Base-by-base conservation (phyloP, 306 rosid species). In the Prunus mume region DNA sequence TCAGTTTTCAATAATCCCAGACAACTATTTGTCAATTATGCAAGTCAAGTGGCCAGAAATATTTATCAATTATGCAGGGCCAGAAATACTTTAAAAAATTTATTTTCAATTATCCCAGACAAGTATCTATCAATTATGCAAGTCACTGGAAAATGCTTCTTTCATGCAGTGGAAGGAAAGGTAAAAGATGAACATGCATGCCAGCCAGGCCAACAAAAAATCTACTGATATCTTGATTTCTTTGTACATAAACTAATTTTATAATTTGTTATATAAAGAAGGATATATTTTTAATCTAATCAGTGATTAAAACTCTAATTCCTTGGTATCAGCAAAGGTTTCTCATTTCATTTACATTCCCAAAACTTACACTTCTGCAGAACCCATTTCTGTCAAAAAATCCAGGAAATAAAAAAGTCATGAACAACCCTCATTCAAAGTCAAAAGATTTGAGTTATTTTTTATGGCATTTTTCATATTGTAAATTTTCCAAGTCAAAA, bases 311-410 rank as follows among this genome's bases (percentile, higher is more conserved):
- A 58, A 47, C 51, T 58, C 61, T n/a, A 55, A 9, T 65, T 65
- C 69, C 69, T 65, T 19, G 47, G 46, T 32, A 55, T 9, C 1
- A 19, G n/a, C 52, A 9, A 66, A n/a, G 51, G 70, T 3, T 19
- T 65, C 70, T 6, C 19, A 32, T 25, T 70, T 51, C 12, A 34
- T 30, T 51, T 70, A 30, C 6, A 19, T 71, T 71, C 50, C 50
- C 75, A 13, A 54, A 19, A 71, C 32, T 71, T 63, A 71, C 75
- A 50, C 61, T 69, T 19, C 19, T 50, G n/a, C 46, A n/a, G 61
- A 55, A 20, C 24, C 61, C n/a, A 55, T 55, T 55, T 20, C 61
- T 14, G 56, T 24, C 61, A 55, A 55, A 14, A n/a, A n/a, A 55
- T 1, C 25, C 61, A 1, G 61, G 25, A 55, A n/a, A 12, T 55